Conservation (phyloP, 345 rosid species). For the Populus ilicifolia region DNA sequence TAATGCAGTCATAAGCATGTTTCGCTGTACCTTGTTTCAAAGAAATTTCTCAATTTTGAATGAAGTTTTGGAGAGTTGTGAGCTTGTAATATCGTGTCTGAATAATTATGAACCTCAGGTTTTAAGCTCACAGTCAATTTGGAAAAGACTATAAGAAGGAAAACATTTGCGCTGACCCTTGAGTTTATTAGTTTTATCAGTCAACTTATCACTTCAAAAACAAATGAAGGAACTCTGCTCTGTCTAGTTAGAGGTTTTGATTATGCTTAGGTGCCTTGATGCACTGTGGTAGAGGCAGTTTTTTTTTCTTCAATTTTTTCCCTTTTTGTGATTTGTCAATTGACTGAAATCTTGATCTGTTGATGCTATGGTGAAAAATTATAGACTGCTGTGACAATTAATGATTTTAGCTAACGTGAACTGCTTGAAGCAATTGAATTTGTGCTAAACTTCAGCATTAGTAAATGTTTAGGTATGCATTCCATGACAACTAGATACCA, state of each 20-base stretch:
- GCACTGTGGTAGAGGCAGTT: background rate
- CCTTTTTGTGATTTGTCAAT: background rate
- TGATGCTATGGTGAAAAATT: background rate
- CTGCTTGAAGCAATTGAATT: background rate
- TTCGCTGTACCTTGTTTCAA: background rate
- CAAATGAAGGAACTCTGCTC: background rate
- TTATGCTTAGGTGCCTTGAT: background rate
- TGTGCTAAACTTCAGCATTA: background rate
- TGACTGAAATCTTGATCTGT: background rate
- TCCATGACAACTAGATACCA: background rate
- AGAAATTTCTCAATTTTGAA: background rate
- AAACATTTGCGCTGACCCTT: background rate
- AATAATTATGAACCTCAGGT: background rate
- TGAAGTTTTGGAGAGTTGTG: background rate
- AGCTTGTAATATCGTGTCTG: background rate
- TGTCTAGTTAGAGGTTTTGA: background rate
- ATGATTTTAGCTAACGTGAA: conserved; percentile 1
- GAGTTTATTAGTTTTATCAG: background rate
- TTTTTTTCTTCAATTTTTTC: background rate
- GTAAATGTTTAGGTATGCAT: background rate
- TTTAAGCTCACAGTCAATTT: background rate
- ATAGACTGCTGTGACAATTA: background rate
- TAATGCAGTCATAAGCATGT: background rate
- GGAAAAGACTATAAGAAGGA: background rate
- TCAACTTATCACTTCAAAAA: background rate